A percentile compares a stretch with the other conserved stretches of the same genome.
These are phyloP conservation scores for Dryas integrifolia DNA, from an alignment of 331 rosid genomes.

Conservation along the genomic window DNA sequence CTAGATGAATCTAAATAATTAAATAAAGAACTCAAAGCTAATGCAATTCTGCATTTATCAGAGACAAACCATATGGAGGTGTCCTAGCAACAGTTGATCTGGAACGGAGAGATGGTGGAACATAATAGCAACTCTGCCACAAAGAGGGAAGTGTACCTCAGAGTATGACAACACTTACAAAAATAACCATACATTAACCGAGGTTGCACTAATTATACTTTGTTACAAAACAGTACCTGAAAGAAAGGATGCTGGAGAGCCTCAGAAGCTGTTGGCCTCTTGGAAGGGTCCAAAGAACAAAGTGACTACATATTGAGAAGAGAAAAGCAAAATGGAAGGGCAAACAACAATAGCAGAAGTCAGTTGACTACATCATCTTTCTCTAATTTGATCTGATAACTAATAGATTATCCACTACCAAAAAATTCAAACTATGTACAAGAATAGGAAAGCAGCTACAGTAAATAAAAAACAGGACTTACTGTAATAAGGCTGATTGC, in stretches of 20 bases:
- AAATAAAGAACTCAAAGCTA: not conserved
- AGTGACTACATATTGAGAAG: constrained; percentile 55
- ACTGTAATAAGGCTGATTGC: constrained; percentile 81
- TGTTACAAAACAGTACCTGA: constrained; percentile 49
- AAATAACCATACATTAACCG: not conserved
- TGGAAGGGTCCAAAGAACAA: constrained; percentile 95
- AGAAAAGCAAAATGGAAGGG: not conserved
- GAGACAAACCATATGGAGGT: constrained; percentile 76
- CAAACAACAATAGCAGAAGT: not conserved
- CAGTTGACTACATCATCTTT: not conserved
- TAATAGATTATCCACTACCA: too few relatives aligned
- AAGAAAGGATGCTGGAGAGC: constrained; percentile 98
- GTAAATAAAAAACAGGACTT: constrained; percentile 25
- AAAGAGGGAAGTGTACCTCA: constrained; percentile 10
- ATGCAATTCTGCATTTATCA: not conserved
- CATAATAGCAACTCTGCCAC: constrained; percentile 74
- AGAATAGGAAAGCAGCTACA: not conserved
- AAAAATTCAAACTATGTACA: too few relatives aligned
- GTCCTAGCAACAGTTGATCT: constrained; percentile 59
- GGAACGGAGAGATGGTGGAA: constrained; percentile 86
- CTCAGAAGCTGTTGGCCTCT: constrained; percentile 89
- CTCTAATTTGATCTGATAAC: not conserved
- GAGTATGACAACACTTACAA: not conserved
- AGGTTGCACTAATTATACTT: not conserved
- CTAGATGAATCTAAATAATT: not conserved